Conservation (phyloP, 306 rosid genomes). For the Canavalia gladiata region DNA sequence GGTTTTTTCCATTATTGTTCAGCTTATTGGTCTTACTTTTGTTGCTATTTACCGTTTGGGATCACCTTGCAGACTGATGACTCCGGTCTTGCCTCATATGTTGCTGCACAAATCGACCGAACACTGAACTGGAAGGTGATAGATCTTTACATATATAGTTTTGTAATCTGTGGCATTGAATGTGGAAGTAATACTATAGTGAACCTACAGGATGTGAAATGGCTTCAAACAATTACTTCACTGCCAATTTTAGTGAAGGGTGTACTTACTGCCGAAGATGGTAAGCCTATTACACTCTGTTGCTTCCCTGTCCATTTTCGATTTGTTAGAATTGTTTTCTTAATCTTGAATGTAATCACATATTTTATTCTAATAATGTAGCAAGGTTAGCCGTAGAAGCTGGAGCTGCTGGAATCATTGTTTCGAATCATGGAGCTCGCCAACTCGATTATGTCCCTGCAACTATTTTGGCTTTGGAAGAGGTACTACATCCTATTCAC, state of each 20-base stretch:
- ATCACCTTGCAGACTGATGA: slow-evolving; percentile 65
- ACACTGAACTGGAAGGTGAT: slow-evolving; percentile 92
- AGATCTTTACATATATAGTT: slow-evolving; percentile 3
- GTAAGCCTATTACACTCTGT: slow-evolving; percentile 53
- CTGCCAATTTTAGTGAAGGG: slow-evolving; percentile 95
- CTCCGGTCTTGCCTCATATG: slow-evolving; percentile 88
- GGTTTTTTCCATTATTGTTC: not conserved
- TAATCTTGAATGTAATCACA: slow-evolving; percentile 3
- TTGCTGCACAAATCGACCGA: slow-evolving; percentile 70
- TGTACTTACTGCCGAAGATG: slow-evolving; percentile 86
- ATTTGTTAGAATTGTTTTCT: slow-evolving; percentile 12
- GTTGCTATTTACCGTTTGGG: slow-evolving; percentile 25
- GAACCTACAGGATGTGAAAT: slow-evolving; percentile 79
- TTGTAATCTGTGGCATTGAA: slow-evolving; percentile 31
- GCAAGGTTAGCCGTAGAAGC: slow-evolving; percentile 79
- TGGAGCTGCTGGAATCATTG: slow-evolving; percentile 90
- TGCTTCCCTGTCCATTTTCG: slow-evolving; percentile 24
- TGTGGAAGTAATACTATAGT: slow-evolving; percentile 34
- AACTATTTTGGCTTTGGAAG: slow-evolving; percentile 87
- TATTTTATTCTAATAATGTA: slow-evolving; percentile 47
- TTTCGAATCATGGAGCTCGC: slow-evolving; percentile 99
- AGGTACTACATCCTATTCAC: slow-evolving; percentile 57
- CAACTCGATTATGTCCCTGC: slow-evolving; percentile 98
- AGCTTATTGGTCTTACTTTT: slow-evolving; percentile 12
- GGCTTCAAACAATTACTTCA: slow-evolving; percentile 95